Conservation (phyloP, 495 filamentous ascomycete genomes). For the Annulohypoxylon maeteangense region DNA sequence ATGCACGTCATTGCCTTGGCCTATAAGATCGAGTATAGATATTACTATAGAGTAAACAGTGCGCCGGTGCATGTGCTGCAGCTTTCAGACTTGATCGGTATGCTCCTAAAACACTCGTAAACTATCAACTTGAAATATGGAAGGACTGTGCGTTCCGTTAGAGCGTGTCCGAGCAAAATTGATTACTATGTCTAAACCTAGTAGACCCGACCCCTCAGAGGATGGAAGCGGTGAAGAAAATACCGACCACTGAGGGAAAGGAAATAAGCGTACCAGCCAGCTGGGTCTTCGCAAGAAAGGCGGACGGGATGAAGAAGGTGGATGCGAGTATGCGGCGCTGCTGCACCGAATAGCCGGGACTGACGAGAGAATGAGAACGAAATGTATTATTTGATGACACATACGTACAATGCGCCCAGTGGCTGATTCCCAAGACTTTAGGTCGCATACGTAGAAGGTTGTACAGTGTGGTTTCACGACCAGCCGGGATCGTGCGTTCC, state of each 20-base stretch:
- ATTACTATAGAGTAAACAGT: constrained; percentile 38
- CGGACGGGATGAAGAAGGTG: constrained; percentile 29
- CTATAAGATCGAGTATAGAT: constrained; percentile 28
- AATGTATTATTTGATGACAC: constrained; percentile 34
- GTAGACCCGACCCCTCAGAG: constrained; percentile 17
- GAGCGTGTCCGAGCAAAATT: constrained; percentile 17
- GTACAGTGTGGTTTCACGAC: constrained; percentile 46
- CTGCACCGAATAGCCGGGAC: constrained; percentile 45
- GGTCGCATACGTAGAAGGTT: constrained; percentile 33
- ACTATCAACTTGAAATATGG: constrained; percentile 7
- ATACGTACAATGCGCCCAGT: constrained; percentile 27
- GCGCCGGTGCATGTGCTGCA: constrained; percentile 27
- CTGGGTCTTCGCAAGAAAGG: constrained; percentile 35
- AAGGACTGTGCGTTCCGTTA: constrained; percentile 26
- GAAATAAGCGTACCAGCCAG: constrained; percentile 33
- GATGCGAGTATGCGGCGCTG: constrained; percentile 44
- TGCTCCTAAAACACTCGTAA: constrained; percentile 14
- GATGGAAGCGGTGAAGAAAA: constrained; percentile 36
- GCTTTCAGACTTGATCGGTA: constrained; percentile 18
- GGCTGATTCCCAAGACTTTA: constrained; percentile 37
- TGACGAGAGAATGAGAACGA: constrained; percentile 36
- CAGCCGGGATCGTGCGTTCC: constrained; percentile 44
- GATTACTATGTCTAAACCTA: constrained; percentile 30
- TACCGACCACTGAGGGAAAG: constrained; percentile 26
- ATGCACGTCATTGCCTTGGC: constrained; percentile 42